These are phyloP conservation scores for Sicyos edulis DNA, from an alignment of 306 rosid genomes.

Conservation along the genomic window DNA sequence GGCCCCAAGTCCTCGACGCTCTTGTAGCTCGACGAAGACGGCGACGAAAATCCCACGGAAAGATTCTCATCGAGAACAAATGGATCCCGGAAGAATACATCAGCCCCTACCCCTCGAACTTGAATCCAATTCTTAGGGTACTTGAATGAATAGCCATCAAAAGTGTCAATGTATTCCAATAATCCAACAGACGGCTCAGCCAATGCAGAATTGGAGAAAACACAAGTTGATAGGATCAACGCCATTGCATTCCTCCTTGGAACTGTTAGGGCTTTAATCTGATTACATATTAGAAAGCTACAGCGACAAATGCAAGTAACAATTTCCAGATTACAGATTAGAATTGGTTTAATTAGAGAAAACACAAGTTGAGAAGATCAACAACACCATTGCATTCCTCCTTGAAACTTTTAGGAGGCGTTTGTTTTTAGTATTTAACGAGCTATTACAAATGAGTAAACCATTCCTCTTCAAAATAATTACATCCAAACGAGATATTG, in stretches of 20 bases:
- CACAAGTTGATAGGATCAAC: slow-evolving; percentile 53
- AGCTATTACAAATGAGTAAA: too few species aligned
- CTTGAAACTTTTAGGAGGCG: too few species aligned
- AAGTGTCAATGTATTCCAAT: slow-evolving; percentile 69
- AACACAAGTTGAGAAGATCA: too few species aligned
- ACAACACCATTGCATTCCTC: too few species aligned
- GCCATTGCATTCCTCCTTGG: slow-evolving; percentile 78
- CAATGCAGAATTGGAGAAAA: slow-evolving; percentile 45
- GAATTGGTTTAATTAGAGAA: neutral
- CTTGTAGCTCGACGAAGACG: slow-evolving; percentile 81
- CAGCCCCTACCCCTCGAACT: slow-evolving; percentile 92
- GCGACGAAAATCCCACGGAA: slow-evolving; percentile 76
- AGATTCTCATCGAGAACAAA: slow-evolving; percentile 85
- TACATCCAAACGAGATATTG: too few species aligned
- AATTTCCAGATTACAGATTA: neutral
- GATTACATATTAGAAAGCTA: slow-evolving; percentile 60
- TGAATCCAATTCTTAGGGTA: slow-evolving; percentile 86
- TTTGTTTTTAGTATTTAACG: too few species aligned
- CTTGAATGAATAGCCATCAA: slow-evolving; percentile 81
- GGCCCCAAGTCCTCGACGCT: slow-evolving; percentile 79
- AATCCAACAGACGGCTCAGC: slow-evolving; percentile 44
- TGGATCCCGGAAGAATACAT: slow-evolving; percentile 91
- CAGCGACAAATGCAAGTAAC: neutral
- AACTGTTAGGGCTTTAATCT: slow-evolving; percentile 87
- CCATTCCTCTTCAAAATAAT: too few species aligned